Evolutionary conservation across 2,329 filamentous ascomycete genomes (phyloP), one percentile per base, ranked within the genome.

Genomic region (Clarireedia hainanense): DNA sequence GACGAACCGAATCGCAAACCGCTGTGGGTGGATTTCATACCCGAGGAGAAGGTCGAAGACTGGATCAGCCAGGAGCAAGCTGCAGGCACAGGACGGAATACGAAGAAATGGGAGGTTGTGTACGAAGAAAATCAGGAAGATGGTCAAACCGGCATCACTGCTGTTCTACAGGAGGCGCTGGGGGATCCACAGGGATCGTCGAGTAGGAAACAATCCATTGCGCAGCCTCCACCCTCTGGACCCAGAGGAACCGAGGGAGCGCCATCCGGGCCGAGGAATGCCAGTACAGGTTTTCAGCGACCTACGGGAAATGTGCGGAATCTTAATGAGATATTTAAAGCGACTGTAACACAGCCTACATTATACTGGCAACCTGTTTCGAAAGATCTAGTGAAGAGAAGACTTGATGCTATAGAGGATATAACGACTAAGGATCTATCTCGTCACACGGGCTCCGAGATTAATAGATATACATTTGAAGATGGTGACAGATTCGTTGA

Each of bases 11-110:
- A 86, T 62, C 81, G 94, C 34, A 95, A 94, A 69, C 79, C 84
- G 0, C 77, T 97, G 1, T 95, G 86, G 81, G 89, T 89, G 3
- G 94, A 99, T 69, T 97, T 94, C 69, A 79, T 97, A 20, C 92
- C 92, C 0, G 80, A 86, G 17, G 83, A 89, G 26, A 81, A 83
- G 60, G 78, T 95, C 4, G 70, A 74, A 14, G 79, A 80, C 24
- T 97, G 91, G 90, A 85, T 95, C 57, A 78, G 81, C 6, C 78
- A 73, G 42, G 89, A 95, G 70, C 70, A 68, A 14, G 64, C 72
- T 63, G 65, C 76, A 60, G 62, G 74, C 50, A 57, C 69, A 68
- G 70, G 78, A 47, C 69, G 73, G 52, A 70, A 72, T 48, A 65
- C 56, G 17, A 64, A 69, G 68, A 76, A 84, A 24, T 95, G 86